A percentile compares a stretch with the other conserved stretches of the same genome.
Evolutionary conservation across 305 asterid genomes (phyloP).

Genomic region (Rubia balearica): DNA sequence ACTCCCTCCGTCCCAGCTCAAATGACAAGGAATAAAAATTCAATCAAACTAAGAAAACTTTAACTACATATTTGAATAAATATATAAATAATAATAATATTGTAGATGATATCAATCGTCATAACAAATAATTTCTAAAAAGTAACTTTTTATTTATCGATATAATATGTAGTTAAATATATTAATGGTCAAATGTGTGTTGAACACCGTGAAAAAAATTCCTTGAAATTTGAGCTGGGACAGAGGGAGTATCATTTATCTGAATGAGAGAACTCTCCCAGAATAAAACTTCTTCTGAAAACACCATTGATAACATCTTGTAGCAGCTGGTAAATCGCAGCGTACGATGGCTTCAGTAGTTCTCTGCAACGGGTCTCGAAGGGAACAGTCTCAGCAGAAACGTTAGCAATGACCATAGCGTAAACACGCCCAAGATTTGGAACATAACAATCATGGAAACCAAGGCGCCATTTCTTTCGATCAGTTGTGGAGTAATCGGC

Average conservation of each 20-base stretch:
- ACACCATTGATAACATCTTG: neutral
- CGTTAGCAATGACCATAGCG: constrained; percentile 85
- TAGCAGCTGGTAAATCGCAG: neutral
- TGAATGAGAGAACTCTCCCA: neutral
- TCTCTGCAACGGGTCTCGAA: constrained; percentile 81
- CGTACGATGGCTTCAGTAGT: constrained; percentile 34
- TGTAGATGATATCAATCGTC: too few relatives aligned
- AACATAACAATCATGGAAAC: constrained; percentile 51
- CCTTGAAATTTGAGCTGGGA: too few relatives aligned
- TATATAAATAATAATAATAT: too few relatives aligned
- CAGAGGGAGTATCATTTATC: neutral
- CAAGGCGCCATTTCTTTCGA: constrained; percentile 52
- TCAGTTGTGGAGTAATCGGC: constrained; percentile 32
- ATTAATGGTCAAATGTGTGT: too few relatives aligned
- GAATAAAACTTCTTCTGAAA: neutral
- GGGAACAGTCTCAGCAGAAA: constrained; percentile 89
- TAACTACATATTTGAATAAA: too few relatives aligned
- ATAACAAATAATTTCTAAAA: too few relatives aligned
- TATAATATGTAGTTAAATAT: too few relatives aligned
- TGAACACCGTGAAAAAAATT: too few relatives aligned
- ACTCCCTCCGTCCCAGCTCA: too few relatives aligned
- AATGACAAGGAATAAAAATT: too few relatives aligned
- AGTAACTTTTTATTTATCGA: too few relatives aligned
- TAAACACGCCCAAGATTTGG: constrained; percentile 55
- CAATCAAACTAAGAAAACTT: too few relatives aligned